phyloP scores from a whole-genome alignment of 1,139 yeast genomes.

The Geotrichum phurueaensis region DNA sequence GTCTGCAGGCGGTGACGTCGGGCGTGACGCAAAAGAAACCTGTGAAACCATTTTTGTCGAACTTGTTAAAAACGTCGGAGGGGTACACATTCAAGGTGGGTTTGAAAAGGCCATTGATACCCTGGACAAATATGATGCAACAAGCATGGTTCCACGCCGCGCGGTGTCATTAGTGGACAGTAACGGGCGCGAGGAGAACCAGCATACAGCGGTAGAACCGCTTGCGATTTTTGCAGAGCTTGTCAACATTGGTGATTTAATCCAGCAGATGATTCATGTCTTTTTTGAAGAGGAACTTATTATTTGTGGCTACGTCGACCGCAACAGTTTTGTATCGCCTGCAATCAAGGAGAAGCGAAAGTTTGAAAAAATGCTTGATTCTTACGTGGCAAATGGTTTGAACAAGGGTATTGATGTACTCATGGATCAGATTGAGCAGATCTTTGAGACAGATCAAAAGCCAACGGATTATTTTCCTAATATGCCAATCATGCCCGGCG shows the following conservation, averaged over 20 bases:
- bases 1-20: slow-evolving; percentile 30
- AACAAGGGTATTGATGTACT: slow-evolving; percentile 85
- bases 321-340: slow-evolving; percentile 73
- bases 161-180: slow-evolving; percentile 20
- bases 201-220: slow-evolving; percentile 55
- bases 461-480: slow-evolving; percentile 43
- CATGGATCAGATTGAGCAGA: slow-evolving; percentile 64
- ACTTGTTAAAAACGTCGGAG: slow-evolving; percentile 59
- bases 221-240: slow-evolving; percentile 80
- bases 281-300: slow-evolving; percentile 85
- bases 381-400: slow-evolving; percentile 85
- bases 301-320: slow-evolving; percentile 52
- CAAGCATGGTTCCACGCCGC: slow-evolving; percentile 38
- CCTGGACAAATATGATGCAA: slow-evolving; percentile 66
- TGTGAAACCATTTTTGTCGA: slow-evolving; percentile 60
- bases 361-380: slow-evolving; percentile 77
- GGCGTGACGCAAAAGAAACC: slow-evolving; percentile 33
- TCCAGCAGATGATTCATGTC: slow-evolving; percentile 86
- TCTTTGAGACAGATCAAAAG: slow-evolving; percentile 46
- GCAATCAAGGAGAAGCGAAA: slow-evolving; percentile 74
- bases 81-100: slow-evolving; percentile 69
- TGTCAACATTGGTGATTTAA: slow-evolving; percentile 86
- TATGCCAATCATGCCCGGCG: neutral
- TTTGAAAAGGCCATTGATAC: slow-evolving; percentile 73
- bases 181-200: slow-evolving; percentile 20